phyloP scores from a whole-genome alignment of 257 asterid species.

The Solanum chaucha region DNA sequence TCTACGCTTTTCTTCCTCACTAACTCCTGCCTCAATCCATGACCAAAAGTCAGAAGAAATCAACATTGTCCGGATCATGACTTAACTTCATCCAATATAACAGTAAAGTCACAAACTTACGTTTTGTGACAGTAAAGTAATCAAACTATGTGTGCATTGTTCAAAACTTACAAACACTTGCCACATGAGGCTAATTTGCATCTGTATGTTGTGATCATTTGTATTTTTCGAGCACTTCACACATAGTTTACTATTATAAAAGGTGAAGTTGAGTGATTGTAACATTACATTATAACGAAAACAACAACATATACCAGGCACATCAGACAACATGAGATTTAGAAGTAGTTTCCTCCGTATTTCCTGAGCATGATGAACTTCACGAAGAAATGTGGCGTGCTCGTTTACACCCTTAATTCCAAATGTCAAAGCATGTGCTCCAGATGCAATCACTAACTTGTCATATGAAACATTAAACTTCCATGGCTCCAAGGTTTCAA shows the following conservation, averaged over 20 bases:
- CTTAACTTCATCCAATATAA: background rate
- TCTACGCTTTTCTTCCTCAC: slow-evolving; percentile 78
- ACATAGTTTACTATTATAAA: background rate
- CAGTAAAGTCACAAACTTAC: background rate
- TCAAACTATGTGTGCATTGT: background rate
- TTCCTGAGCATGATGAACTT: slow-evolving; percentile 96
- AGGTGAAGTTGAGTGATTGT: background rate
- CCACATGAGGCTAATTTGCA: background rate
- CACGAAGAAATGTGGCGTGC: slow-evolving; percentile 89
- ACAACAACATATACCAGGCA: slow-evolving; percentile 47
- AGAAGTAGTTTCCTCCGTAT: slow-evolving; percentile 81
- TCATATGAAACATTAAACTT: slow-evolving; percentile 65
- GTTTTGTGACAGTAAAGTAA: background rate
- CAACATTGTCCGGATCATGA: background rate
- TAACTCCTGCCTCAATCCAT: slow-evolving; percentile 43
- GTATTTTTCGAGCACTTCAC: background rate
- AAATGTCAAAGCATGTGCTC: slow-evolving; percentile 91
- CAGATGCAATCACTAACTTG: slow-evolving; percentile 81
- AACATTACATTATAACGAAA: background rate
- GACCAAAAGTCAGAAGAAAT: background rate
- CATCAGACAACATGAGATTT: slow-evolving; percentile 88
- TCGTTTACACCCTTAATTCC: slow-evolving; percentile 85
- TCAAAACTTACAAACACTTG: background rate
- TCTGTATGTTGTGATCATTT: background rate
- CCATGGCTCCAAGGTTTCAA: slow-evolving; percentile 55